Evolutionary conservation across 305 asterid genomes (phyloP), one percentile per base, ranked within the genome.

Genomic region (Rubia peregrina): DNA sequence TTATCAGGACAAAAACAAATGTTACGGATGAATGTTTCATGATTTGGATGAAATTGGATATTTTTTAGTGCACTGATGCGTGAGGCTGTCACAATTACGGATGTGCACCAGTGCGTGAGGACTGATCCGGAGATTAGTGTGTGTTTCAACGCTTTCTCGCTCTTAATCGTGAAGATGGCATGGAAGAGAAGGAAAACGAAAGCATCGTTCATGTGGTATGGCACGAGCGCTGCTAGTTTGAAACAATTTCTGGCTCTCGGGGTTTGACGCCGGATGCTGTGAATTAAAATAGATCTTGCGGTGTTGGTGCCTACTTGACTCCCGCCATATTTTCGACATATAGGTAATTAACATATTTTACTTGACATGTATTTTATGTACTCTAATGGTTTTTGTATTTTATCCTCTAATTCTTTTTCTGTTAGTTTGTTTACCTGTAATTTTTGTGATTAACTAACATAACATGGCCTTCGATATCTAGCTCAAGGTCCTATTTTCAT

Each of bases 391-490:
- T 30, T 30, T 30, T 1, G 36, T 21, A 51, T 21, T 67, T 26
- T 66, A 74, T 30, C 42, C 38, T 76, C 26, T 90, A 92, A 86
- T 73, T 55, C 14, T 30, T 30, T 30, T 24, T 30, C 2, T 30
- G 36, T 30, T 30, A 30, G 36, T 30, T 30, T 3, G 4, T 12
- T 14, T 61, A 71, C 7, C 5, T 59, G 24, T 72, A 2, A 69
- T 48, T 48, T 14, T 5, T 49, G 53, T 49, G 21, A 49, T 17
- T 16, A 21, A 55, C 41, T 73, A 44, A 65, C 56, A 30, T 30
- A 90, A 96, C 76, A 85, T 90, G 51, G 68, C 76, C 81, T 72
- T 82, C 68, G 88, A 82, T 91, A 83, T 70, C 74, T 67, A 21
- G 67, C 71, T n/a, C 66, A 74, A 71, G 80, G 75, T 56, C 55